These are phyloP conservation scores for Penicillium sp. DNA, from an alignment of 2,329 filamentous ascomycete genomes.

Conservation along the genomic window DNA sequence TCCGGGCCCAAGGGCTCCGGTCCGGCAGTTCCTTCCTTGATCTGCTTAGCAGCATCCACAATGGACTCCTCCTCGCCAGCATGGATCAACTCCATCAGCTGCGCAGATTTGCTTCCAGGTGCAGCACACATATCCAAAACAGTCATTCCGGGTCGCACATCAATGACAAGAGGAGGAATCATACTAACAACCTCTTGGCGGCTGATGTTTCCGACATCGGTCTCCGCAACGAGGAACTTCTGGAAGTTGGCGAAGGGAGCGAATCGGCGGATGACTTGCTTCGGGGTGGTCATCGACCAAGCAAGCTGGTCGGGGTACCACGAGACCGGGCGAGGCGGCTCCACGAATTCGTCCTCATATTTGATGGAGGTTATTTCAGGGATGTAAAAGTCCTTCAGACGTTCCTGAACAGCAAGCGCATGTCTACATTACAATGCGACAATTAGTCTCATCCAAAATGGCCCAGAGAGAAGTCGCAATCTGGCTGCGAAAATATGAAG, in stretches of 20 bases:
- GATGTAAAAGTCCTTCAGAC: conserved; percentile 82
- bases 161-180: conserved; percentile 93
- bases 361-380: conserved; percentile 83
- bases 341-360: conserved; percentile 75
- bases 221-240: conserved; percentile 96
- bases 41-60: conserved; percentile 61
- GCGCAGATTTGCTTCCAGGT: conserved; percentile 93
- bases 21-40: conserved; percentile 58
- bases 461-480: neutral
- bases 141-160: conserved; percentile 83
- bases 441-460: conserved; percentile 9
- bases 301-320: conserved; percentile 96
- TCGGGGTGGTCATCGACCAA: conserved; percentile 97
- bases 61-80: conserved; percentile 85
- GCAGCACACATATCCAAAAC: conserved; percentile 95
- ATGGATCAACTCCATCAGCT: conserved; percentile 92
- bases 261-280: conserved; percentile 90
- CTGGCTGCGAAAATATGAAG: neutral
- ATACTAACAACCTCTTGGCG: conserved; percentile 97
- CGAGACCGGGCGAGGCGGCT: conserved; percentile 72
- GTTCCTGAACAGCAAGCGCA: conserved; percentile 84
- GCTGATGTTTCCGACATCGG: conserved; percentile 93
- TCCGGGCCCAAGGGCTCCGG: conserved; percentile 44
- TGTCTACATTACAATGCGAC: conserved; percentile 53
- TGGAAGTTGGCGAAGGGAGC: conserved; percentile 93